Conservation (phyloP, 2,329 filamentous ascomycete species). For the Paraconiothyrium brasiliense region DNA sequence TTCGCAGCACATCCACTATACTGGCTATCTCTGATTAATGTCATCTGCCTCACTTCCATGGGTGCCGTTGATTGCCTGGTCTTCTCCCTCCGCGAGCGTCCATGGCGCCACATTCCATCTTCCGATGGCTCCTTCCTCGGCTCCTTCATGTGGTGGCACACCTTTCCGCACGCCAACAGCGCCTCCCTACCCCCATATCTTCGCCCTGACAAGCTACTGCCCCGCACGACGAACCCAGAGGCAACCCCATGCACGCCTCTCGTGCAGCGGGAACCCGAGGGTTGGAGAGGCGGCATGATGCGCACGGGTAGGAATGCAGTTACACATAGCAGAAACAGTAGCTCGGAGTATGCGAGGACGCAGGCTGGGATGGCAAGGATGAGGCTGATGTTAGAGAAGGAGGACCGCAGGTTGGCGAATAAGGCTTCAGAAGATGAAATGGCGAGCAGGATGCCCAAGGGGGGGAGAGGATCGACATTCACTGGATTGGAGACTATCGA, state of each 20-base stretch:
- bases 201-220: slow-evolving; percentile 7
- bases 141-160: slow-evolving; percentile 37
- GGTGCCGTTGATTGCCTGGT: slow-evolving; percentile 74
- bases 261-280: not conserved
- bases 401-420: slow-evolving; percentile 30
- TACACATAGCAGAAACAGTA: slow-evolving; percentile 24
- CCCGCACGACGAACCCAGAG: slow-evolving; percentile 5
- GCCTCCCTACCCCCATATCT: too few relatives aligned
- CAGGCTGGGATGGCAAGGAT: slow-evolving; percentile 49
- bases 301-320: slow-evolving; percentile 14
- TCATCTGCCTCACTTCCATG: slow-evolving; percentile 70
- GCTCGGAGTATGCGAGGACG: slow-evolving; percentile 31
- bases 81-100: slow-evolving; percentile 75
- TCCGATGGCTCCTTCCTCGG: slow-evolving; percentile 55
- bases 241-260: slow-evolving; percentile 15
- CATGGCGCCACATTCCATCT: slow-evolving; percentile 68
- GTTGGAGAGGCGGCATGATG: slow-evolving; percentile 4
- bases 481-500: slow-evolving; percentile 20
- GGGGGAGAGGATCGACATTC: slow-evolving; percentile 20
- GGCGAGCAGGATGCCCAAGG: slow-evolving; percentile 1
- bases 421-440: slow-evolving; percentile 7
- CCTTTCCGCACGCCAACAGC: not conserved
- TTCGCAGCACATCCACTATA: slow-evolving; percentile 64
- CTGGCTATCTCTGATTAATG: slow-evolving; percentile 63
- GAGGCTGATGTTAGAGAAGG: slow-evolving; percentile 51